phyloP scores from a whole-genome alignment of 805 yeast genomes.

The Kuraishia capsulata region DNA sequence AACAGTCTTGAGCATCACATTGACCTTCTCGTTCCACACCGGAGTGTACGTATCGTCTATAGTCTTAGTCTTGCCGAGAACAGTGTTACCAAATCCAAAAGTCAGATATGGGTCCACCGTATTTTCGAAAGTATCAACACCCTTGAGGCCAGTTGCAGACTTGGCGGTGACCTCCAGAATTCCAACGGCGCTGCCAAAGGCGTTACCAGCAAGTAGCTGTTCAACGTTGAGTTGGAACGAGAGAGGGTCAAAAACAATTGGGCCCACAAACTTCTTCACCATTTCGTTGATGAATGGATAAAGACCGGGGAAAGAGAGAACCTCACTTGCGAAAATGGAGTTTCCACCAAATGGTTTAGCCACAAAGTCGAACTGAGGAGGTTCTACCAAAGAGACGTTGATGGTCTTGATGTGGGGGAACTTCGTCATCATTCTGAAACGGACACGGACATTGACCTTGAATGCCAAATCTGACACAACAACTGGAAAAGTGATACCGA shows the following conservation, averaged over 20 bases:
- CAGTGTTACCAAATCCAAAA: constrained; percentile 50
- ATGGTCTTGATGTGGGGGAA: constrained; percentile 94
- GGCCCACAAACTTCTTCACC: constrained; percentile 81
- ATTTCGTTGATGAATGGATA: constrained; percentile 74
- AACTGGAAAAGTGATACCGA: constrained; percentile 77
- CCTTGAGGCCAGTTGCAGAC: constrained; percentile 59
- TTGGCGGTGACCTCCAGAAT: constrained; percentile 63
- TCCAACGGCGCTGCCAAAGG: constrained; percentile 77
- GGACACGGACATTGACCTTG: constrained; percentile 62
- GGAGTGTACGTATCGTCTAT: constrained; percentile 65
- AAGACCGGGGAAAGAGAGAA: constrained; percentile 81
- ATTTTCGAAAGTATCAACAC: constrained; percentile 61
- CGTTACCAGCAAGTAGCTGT: constrained; percentile 78
- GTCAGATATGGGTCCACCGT: constrained; percentile 87
- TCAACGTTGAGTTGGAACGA: constrained; percentile 91
- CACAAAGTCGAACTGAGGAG: constrained; percentile 83
- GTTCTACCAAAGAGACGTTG: constrained; percentile 74
- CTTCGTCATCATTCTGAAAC: constrained; percentile 81
- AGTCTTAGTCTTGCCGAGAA: constrained; percentile 60
- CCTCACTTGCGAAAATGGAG: constrained; percentile 77
- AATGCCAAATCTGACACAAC: constrained; percentile 75
- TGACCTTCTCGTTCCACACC: constrained; percentile 74
- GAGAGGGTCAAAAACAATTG: constrained; percentile 80
- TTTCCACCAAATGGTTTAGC: constrained; percentile 71
- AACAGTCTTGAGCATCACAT: constrained; percentile 61